Percentiles rank a stretch among this genome's conserved stretches.
phyloP scores from a whole-genome alignment of 2,329 filamentous ascomycete species.

The Talaromyces marneffei region DNA sequence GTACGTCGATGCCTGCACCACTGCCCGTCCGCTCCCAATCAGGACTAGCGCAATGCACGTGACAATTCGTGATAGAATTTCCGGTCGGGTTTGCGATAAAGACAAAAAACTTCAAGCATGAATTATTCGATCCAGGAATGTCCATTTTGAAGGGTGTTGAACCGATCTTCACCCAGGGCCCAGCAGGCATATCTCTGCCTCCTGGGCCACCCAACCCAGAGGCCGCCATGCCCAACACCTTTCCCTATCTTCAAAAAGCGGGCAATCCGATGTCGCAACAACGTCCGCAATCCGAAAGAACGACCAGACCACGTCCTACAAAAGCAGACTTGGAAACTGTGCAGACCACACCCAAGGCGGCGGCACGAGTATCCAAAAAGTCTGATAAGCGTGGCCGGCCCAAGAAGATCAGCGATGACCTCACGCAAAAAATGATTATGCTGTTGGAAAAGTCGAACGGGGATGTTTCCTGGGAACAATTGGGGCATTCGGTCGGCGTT shows the following conservation, averaged over 20 bases:
- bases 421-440: slow-evolving; percentile 16
- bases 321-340: neutral
- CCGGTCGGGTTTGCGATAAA: slow-evolving; percentile 1
- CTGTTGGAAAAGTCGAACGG: slow-evolving; percentile 14
- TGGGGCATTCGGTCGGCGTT: slow-evolving; percentile 15
- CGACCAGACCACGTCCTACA: slow-evolving; percentile 4
- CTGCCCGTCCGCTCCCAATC: neutral
- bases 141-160: slow-evolving; percentile 12
- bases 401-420: slow-evolving; percentile 17
- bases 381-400: slow-evolving; percentile 14
- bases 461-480: slow-evolving; percentile 14
- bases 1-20: neutral
- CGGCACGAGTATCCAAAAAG: slow-evolving; percentile 10
- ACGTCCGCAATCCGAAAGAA: slow-evolving; percentile 5
- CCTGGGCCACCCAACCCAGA: neutral
- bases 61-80: slow-evolving; percentile 1
- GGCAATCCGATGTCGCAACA: slow-evolving; percentile 7
- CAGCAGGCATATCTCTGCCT: slow-evolving; percentile 3
- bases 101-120: neutral
- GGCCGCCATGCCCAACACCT: slow-evolving; percentile 6
- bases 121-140: neutral
- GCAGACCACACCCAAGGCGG: neutral
- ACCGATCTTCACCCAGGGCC: neutral
- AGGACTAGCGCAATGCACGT: slow-evolving; percentile 10
- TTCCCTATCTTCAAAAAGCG: slow-evolving; percentile 10